A percentile compares a stretch with the other conserved stretches of the same genome.
Conservation (phyloP, 352 stramenopile species). For the Thalassiosira exigua region DNA sequence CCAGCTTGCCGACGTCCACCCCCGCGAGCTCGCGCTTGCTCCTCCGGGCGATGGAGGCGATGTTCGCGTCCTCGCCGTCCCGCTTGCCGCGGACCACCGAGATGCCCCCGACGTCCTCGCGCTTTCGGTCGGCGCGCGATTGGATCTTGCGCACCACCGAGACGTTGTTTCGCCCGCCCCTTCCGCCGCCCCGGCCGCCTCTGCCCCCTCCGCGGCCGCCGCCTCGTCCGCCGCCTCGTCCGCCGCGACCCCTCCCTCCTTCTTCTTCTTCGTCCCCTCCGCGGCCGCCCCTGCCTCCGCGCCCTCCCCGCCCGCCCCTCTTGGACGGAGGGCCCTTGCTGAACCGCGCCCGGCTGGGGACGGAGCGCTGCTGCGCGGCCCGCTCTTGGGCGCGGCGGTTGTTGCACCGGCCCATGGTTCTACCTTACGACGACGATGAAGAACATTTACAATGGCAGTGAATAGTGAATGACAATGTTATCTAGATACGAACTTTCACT, state of each 20-base stretch:
- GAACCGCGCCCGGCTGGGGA: slow-evolving; percentile 68
- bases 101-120: slow-evolving; percentile 37
- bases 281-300: slow-evolving; percentile 12
- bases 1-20: slow-evolving; percentile 74
- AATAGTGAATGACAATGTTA: no score
- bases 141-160: slow-evolving; percentile 67
- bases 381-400: slow-evolving; percentile 68
- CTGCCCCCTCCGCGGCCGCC: slow-evolving; percentile 30
- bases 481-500: no score
- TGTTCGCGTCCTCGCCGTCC: slow-evolving; percentile 11
- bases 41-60: slow-evolving; percentile 21
- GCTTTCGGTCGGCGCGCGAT: slow-evolving; percentile 18
- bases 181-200: slow-evolving; percentile 10
- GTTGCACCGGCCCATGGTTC: slow-evolving; percentile 75
- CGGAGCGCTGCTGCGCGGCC: slow-evolving; percentile 60
- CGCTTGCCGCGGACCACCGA: slow-evolving; percentile 5
- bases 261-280: slow-evolving; percentile 23
- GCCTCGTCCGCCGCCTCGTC: slow-evolving; percentile 16
- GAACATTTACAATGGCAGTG: no score
- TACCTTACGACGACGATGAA: no score
- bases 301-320: slow-evolving; percentile 32
- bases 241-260: slow-evolving; percentile 27
- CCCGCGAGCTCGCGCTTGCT: slow-evolving; percentile 45
- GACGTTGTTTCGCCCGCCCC: slow-evolving; percentile 56
- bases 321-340: slow-evolving; percentile 65